phyloP scores from a whole-genome alignment of 2,329 filamentous ascomycete species.

The Didymella lethalis region DNA sequence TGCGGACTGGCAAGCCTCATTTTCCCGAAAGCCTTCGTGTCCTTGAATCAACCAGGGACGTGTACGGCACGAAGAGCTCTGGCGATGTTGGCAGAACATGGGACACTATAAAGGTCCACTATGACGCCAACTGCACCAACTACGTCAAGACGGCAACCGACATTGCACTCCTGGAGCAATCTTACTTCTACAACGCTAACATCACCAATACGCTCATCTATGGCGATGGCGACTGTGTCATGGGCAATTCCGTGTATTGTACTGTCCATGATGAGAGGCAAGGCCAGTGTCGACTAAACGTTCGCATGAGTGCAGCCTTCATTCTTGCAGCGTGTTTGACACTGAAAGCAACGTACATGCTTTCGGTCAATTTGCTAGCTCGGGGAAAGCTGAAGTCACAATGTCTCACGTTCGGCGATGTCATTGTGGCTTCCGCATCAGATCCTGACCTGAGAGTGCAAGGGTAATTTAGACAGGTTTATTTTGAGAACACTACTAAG shows the following conservation, averaged over 20 bases:
- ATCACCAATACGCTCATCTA: constrained; percentile 8
- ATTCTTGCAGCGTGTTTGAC: constrained; percentile 34
- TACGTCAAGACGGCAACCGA: constrained; percentile 23
- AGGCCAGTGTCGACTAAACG: constrained; percentile 37
- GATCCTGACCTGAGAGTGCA: constrained; percentile 39
- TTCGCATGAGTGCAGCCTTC: constrained; percentile 44
- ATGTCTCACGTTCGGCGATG: constrained; percentile 43
- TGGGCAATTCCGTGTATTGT: constrained; percentile 23
- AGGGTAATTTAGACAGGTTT: constrained; percentile 17
- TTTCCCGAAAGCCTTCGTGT: constrained; percentile 18
- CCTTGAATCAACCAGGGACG: neutral
- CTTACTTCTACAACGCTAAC: neutral
- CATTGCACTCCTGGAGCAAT: constrained; percentile 16
- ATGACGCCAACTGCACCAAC: constrained; percentile 26
- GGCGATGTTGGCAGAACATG: constrained; percentile 18
- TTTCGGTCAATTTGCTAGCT: constrained; percentile 33
- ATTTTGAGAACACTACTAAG: neutral
- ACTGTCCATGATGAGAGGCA: constrained; percentile 13
- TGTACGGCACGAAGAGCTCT: constrained; percentile 1
- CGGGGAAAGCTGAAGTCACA: constrained; percentile 40
- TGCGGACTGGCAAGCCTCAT: constrained; percentile 33
- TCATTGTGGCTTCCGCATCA: constrained; percentile 41
- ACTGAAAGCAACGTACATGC: constrained; percentile 44
- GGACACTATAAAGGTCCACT: constrained; percentile 27
- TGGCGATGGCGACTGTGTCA: constrained; percentile 24